A percentile compares a stretch with the other conserved stretches of the same genome.
phyloP scores from a whole-genome alignment of 2,329 filamentous ascomycete genomes.

The Diaporthe aspalathi region DNA sequence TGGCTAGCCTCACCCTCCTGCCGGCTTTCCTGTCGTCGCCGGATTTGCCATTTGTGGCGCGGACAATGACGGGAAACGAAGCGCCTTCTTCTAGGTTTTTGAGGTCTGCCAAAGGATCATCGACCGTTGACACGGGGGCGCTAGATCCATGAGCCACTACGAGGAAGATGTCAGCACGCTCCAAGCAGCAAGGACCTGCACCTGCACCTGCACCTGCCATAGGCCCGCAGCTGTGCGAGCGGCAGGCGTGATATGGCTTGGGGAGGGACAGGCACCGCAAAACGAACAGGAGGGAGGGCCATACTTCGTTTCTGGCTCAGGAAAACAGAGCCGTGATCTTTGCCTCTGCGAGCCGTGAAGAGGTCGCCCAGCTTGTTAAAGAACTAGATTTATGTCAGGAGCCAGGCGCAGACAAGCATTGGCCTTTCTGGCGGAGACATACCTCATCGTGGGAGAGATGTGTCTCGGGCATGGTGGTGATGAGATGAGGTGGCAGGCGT shows the following conservation, averaged over 20 bases:
- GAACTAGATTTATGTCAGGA: conserved; percentile 66
- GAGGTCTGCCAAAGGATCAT: conserved; percentile 70
- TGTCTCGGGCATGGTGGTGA: conserved; percentile 44
- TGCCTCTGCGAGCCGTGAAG: conserved; percentile 73
- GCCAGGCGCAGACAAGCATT: neutral
- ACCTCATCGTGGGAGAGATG: conserved; percentile 56
- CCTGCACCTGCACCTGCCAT: neutral
- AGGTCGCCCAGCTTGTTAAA: conserved; percentile 76
- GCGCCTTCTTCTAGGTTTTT: conserved; percentile 50
- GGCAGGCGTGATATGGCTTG: neutral
- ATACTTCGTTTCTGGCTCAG: conserved; percentile 82
- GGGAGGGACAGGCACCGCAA: neutral
- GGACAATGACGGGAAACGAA: conserved; percentile 75
- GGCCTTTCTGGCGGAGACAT: neutral
- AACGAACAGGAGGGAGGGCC: conserved; percentile 43
- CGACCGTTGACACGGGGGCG: conserved; percentile 55
- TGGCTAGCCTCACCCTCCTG: conserved; percentile 80
- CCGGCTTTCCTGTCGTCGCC: conserved; percentile 60
- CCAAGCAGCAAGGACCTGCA: neutral
- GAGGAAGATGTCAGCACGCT: neutral
- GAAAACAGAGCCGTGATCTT: conserved; percentile 79
- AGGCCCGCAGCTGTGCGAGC: neutral
- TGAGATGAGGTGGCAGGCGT: neutral
- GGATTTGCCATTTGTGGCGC: conserved; percentile 83
- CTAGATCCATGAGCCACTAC: conserved; percentile 59